Evolutionary conservation across 208 protist species (phyloP).

Genomic region (Crithidia brevicula): DNA sequence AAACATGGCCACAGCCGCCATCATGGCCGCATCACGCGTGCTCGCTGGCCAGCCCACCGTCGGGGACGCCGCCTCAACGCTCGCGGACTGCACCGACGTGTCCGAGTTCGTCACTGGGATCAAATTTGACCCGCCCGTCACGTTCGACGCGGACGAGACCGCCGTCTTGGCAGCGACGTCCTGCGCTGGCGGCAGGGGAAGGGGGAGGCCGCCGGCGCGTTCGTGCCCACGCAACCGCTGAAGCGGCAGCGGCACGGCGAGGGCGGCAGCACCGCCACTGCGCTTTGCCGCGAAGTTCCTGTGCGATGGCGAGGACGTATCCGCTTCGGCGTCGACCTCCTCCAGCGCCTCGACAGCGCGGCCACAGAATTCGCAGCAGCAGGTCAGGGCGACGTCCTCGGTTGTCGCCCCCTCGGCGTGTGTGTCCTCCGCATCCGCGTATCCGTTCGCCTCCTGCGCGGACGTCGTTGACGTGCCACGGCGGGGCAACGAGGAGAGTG

Average conservation of each 20-base stretch:
- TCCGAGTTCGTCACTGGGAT: background rate
- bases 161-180: too few relatives aligned
- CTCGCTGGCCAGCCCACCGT: background rate
- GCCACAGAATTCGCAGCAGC: constrained; percentile 12
- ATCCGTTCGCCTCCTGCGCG: background rate
- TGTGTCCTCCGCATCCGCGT: background rate
- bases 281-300: too few relatives aligned
- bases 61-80: background rate
- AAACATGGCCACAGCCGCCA: constrained; percentile 12
- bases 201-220: background rate
- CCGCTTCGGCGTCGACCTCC: background rate
- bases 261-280: background rate
- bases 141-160: background rate
- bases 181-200: background rate
- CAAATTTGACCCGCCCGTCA: background rate
- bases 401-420: too few relatives aligned
- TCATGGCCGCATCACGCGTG: constrained; percentile 6
- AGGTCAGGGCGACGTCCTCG: too few relatives aligned
- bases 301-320: background rate
- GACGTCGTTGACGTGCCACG: background rate
- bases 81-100: background rate
- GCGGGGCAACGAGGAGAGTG: background rate
- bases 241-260: background rate
- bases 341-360: background rate
- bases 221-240: background rate